Evolutionary conservation across 2,329 filamentous ascomycete genomes (phyloP), one percentile per base, ranked within the genome.

Genomic region (Scytalidium sp.): DNA sequence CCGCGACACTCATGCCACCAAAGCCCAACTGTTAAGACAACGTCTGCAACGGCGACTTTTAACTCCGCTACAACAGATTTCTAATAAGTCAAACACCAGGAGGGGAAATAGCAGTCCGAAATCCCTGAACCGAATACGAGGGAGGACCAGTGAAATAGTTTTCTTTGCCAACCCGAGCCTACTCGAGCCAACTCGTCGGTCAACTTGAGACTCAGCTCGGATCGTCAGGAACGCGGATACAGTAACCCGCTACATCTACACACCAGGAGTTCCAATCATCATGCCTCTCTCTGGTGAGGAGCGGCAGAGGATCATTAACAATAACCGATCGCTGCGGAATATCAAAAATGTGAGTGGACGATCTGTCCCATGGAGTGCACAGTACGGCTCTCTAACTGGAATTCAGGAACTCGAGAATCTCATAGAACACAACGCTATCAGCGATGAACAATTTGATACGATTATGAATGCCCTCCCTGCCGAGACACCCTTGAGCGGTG

Each of bases 161-260:
- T n/a, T n/a, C n/a, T n/a, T n/a, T n/a, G n/a, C n/a, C n/a, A n/a
- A n/a, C n/a, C n/a, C n/a, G n/a, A n/a, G n/a, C n/a, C n/a, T n/a
- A n/a, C n/a, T n/a, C n/a, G n/a, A n/a, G n/a, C n/a, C n/a, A n/a
- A n/a, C n/a, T n/a, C n/a, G n/a, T n/a, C n/a, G n/a, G n/a, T n/a
- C n/a, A n/a, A n/a, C n/a, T n/a, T n/a, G n/a, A n/a, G n/a, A n/a
- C n/a, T n/a, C n/a, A n/a, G n/a, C n/a, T n/a, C n/a, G n/a, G n/a
- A n/a, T n/a, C n/a, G n/a, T n/a, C n/a, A n/a, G n/a, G n/a, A n/a
- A n/a, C n/a, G n/a, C n/a, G n/a, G n/a, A n/a, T n/a, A n/a, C n/a
- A n/a, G n/a, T n/a, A n/a, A n/a, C n/a, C n/a, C n/a, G n/a, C 66
- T 79, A 96, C 17, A 93, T 93, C n/a, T 89, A 99, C 47, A 95